These are phyloP conservation scores for Populus trichocarpa DNA, from an alignment of 441 rosid species.

Conservation along the genomic window DNA sequence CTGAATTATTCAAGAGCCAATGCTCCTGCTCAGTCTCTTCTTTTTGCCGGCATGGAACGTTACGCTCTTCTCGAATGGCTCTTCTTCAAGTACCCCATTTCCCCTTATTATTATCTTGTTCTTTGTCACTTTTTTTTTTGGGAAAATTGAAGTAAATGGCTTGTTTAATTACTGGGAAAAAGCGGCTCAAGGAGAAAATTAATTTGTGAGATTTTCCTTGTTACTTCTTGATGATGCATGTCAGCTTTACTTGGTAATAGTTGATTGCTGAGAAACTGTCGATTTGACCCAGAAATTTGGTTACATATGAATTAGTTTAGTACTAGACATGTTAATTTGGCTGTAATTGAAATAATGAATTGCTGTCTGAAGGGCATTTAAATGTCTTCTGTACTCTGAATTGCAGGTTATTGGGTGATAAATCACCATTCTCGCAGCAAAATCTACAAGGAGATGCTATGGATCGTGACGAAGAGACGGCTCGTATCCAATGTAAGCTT, in stretches of 20 bases:
- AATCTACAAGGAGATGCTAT: slow-evolving; percentile 82
- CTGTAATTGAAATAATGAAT: neutral
- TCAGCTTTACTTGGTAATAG: neutral
- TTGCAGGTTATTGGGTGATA: slow-evolving; percentile 83
- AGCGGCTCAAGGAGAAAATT: neutral
- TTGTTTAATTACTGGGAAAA: neutral
- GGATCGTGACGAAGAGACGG: slow-evolving; percentile 93
- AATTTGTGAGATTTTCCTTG: neutral
- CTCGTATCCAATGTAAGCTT: slow-evolving; percentile 54
- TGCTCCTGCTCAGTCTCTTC: slow-evolving; percentile 96
- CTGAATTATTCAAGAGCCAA: slow-evolving; percentile 74
- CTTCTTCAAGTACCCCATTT: slow-evolving; percentile 64
- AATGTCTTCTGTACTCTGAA: neutral
- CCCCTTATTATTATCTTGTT: neutral
- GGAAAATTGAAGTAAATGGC: neutral
- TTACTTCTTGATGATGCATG: neutral
- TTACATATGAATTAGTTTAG: too few relatives aligned
- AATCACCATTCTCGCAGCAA: slow-evolving; percentile 91
- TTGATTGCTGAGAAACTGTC: neutral
- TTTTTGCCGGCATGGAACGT: slow-evolving; percentile 98
- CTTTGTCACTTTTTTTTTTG: neutral
- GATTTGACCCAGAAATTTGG: neutral
- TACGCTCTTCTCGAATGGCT: slow-evolving; percentile 98
- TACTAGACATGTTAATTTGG: neutral
- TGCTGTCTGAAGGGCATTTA: neutral